A percentile compares a stretch with the other conserved stretches of the same genome.
Conservation (phyloP, 1,284 basidiomycete genomes). For the Porphyrellus sp. region DNA sequence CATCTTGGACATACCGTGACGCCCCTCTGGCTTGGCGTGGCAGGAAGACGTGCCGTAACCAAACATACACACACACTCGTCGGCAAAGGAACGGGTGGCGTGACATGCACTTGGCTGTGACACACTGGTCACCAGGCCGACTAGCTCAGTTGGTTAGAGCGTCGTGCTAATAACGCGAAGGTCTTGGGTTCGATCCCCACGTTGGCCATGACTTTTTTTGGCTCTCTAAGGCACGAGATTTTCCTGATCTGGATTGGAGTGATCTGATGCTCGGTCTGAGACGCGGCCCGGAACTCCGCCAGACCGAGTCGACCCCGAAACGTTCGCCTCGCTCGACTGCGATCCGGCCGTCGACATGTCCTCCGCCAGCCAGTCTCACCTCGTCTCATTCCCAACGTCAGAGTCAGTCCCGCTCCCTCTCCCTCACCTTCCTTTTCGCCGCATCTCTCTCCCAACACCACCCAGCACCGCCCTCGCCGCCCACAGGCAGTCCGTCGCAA, state of each 20-base stretch:
- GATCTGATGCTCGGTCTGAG: conserved; percentile 21
- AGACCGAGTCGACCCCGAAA: background rate
- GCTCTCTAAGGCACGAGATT: too few species aligned
- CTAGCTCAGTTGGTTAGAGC: conserved; percentile 34
- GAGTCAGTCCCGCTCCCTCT: conserved; percentile 30
- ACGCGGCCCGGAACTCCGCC: conserved; percentile 20
- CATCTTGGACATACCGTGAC: background rate
- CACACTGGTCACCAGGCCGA: too few species aligned
- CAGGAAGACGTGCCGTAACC: too few species aligned
- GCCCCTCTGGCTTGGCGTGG: conserved; percentile 5
- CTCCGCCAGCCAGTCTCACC: conserved; percentile 8
- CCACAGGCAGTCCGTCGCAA: conserved; percentile 62
- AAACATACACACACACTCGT: too few species aligned
- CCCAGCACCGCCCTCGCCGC: conserved; percentile 41
- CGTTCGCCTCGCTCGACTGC: conserved; percentile 6
- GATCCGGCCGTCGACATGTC: conserved; percentile 18
- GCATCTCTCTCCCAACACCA: conserved; percentile 69
- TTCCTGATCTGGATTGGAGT: conserved; percentile 17
- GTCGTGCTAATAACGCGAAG: conserved; percentile 36
- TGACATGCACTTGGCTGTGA: too few species aligned
- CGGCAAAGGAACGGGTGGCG: too few species aligned
- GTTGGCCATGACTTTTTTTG: conserved; percentile 29
- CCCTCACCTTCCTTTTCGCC: conserved; percentile 63
- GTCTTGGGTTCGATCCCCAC: conserved; percentile 38
- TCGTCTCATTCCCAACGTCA: conserved; percentile 32